Conservation (phyloP, 1,139 yeast genomes). For the Sugiyamaella novakii region DNA sequence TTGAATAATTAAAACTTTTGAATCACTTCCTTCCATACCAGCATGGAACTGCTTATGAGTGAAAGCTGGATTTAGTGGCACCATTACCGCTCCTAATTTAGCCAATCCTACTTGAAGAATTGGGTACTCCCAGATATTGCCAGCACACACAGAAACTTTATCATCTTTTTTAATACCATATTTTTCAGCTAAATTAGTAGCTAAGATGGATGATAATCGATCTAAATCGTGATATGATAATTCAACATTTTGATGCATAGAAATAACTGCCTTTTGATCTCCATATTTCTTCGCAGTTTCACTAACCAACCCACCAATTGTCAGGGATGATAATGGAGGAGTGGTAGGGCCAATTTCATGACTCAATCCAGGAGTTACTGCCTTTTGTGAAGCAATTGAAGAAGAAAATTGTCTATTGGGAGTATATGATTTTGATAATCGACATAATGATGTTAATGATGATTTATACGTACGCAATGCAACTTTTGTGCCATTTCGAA, state of each 20-base stretch:
- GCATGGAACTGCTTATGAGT: slow-evolving; percentile 37
- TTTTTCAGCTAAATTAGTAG: slow-evolving; percentile 31
- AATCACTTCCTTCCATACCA: slow-evolving; percentile 35
- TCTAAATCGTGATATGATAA: slow-evolving; percentile 35
- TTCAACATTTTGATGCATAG: slow-evolving; percentile 34
- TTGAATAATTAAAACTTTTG: slow-evolving; percentile 36
- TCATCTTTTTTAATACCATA: slow-evolving; percentile 35
- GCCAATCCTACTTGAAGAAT: slow-evolving; percentile 40
- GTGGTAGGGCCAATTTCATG: slow-evolving; percentile 32
- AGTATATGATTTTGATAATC: neutral
- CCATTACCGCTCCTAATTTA: slow-evolving; percentile 39
- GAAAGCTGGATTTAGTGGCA: slow-evolving; percentile 42
- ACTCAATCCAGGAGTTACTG: slow-evolving; percentile 6
- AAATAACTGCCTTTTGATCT: slow-evolving; percentile 34
- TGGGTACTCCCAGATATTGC: slow-evolving; percentile 41
- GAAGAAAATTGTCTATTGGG: neutral
- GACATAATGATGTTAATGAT: too few species aligned
- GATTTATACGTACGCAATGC: neutral
- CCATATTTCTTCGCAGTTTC: slow-evolving; percentile 29
- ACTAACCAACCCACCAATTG: slow-evolving; percentile 31
- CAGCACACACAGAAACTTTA: slow-evolving; percentile 40
- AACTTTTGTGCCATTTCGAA: neutral
- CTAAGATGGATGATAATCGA: slow-evolving; percentile 30
- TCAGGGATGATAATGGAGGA: slow-evolving; percentile 30
- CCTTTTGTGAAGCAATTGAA: neutral